Conservation (phyloP, 495 filamentous ascomycete genomes). For the Glonium stellatum region DNA sequence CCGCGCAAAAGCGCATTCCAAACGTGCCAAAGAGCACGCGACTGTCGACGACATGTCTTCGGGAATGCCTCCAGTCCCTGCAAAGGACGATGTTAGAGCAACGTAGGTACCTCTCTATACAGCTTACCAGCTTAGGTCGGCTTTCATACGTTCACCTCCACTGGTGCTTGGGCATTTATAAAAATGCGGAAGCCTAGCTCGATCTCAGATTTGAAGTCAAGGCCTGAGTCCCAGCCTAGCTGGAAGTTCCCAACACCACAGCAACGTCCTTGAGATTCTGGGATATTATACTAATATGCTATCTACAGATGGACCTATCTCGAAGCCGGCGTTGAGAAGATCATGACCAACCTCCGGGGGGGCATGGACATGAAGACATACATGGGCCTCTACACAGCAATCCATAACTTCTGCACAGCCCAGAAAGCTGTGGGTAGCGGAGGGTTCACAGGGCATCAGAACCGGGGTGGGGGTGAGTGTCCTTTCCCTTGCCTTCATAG, state of each 20-base stretch:
- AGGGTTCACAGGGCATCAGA: conserved; percentile 34
- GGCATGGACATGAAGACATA: conserved; percentile 92
- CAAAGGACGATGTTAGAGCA: conserved; percentile 73
- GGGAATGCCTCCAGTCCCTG: conserved; percentile 44
- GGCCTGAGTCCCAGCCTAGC: neutral
- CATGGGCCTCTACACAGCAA: conserved; percentile 95
- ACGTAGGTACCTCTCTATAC: conserved; percentile 54
- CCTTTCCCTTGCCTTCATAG: conserved; percentile 5
- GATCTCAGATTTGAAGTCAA: neutral
- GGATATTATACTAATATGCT: neutral
- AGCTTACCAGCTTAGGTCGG: neutral
- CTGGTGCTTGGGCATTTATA: neutral
- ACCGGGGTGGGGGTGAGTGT: conserved; percentile 65
- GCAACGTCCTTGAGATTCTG: neutral
- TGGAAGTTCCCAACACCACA: neutral
- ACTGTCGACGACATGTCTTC: conserved; percentile 22
- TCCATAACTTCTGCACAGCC: conserved; percentile 99
- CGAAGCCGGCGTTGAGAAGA: conserved; percentile 76
- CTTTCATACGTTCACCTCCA: neutral
- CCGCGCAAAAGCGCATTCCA: conserved; percentile 24
- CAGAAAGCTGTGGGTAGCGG: conserved; percentile 4
- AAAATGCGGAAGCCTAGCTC: neutral
- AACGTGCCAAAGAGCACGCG: conserved; percentile 25
- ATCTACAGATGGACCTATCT: conserved; percentile 73
- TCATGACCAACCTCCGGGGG: conserved; percentile 85